Evolutionary conservation across 495 filamentous ascomycete species (phyloP).

Genomic region (Lepidopterella palustris): DNA sequence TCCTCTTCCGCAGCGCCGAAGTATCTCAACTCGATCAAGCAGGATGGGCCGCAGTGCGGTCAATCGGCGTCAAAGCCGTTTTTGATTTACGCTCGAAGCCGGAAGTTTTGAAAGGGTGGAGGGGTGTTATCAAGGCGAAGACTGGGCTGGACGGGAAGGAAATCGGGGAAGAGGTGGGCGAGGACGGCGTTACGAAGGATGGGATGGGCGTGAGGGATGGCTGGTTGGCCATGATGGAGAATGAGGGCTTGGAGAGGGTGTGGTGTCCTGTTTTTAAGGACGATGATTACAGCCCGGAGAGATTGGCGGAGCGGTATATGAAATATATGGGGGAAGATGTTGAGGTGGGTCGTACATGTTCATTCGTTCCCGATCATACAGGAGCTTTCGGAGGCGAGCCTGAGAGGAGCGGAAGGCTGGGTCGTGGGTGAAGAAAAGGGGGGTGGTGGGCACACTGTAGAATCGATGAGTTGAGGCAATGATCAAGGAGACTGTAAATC

Average conservation of each 20-base stretch:
- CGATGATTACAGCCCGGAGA: conserved; percentile 37
- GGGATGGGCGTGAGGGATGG: conserved; percentile 18
- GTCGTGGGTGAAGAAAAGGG: too few relatives aligned
- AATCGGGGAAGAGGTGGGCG: background rate
- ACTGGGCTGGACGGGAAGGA: background rate
- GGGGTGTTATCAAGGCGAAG: background rate
- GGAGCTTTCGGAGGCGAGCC: background rate
- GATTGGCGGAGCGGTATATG: conserved; percentile 36
- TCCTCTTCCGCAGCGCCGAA: conserved; percentile 37
- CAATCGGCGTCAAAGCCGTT: conserved; percentile 23
- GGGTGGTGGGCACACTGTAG: too few relatives aligned
- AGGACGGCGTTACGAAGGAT: conserved; percentile 16
- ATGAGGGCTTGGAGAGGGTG: conserved; percentile 20
- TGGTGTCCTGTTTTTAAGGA: conserved; percentile 38
- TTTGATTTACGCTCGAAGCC: conserved; percentile 34
- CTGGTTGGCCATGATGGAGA: conserved; percentile 18
- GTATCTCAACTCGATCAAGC: conserved; percentile 23
- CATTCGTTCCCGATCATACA: background rate
- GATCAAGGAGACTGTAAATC: too few relatives aligned
- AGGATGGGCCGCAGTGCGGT: conserved; percentile 25
- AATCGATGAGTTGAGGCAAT: too few relatives aligned
- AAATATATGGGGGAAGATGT: conserved; percentile 31
- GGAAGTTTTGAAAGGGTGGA: conserved; percentile 25
- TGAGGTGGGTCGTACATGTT: conserved; percentile 18
- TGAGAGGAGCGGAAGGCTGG: background rate